These are phyloP conservation scores for Sporothrix inflata DNA, from an alignment of 2,329 filamentous ascomycete species.

Conservation along the genomic window DNA sequence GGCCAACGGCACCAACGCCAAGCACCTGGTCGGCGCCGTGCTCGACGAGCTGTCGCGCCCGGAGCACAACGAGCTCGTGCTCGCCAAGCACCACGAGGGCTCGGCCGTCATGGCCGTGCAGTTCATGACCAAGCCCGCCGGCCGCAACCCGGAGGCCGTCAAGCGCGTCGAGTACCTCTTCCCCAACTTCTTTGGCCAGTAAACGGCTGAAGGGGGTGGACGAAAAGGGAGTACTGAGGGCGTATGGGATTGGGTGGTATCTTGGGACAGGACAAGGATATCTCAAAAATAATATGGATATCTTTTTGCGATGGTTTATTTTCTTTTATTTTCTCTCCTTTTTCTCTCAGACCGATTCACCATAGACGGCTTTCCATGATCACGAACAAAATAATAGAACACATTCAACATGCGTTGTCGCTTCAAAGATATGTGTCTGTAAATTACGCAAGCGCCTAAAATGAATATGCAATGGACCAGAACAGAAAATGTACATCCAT, in stretches of 20 bases:
- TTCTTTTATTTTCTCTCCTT: background rate
- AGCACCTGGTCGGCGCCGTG: slow-evolving; percentile 80
- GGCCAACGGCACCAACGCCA: slow-evolving; percentile 86
- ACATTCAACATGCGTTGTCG: slow-evolving; percentile 18
- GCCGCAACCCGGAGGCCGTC: slow-evolving; percentile 72
- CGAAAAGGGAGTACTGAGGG: background rate
- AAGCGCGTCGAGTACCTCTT: slow-evolving; percentile 86
- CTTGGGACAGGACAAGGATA: background rate
- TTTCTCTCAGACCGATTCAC: background rate
- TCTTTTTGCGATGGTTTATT: background rate
- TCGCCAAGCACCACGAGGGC: slow-evolving; percentile 80
- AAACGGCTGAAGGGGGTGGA: background rate
- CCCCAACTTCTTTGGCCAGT: slow-evolving; percentile 69
- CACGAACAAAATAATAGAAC: slow-evolving; percentile 14
- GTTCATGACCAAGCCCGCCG: slow-evolving; percentile 79
- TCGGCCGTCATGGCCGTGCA: slow-evolving; percentile 75
- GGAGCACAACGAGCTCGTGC: slow-evolving; percentile 74
- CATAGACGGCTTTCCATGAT: slow-evolving; percentile 13
- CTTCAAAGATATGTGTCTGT: background rate
- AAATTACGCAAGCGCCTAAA: background rate
- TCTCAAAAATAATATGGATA: background rate
- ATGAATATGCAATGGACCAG: background rate
- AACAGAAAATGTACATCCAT: background rate
- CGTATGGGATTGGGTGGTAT: slow-evolving; percentile 3
- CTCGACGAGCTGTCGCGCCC: slow-evolving; percentile 81